Evolutionary conservation across 129 eudicot genomes (phyloP).

Genomic region (Centella asiatica): DNA sequence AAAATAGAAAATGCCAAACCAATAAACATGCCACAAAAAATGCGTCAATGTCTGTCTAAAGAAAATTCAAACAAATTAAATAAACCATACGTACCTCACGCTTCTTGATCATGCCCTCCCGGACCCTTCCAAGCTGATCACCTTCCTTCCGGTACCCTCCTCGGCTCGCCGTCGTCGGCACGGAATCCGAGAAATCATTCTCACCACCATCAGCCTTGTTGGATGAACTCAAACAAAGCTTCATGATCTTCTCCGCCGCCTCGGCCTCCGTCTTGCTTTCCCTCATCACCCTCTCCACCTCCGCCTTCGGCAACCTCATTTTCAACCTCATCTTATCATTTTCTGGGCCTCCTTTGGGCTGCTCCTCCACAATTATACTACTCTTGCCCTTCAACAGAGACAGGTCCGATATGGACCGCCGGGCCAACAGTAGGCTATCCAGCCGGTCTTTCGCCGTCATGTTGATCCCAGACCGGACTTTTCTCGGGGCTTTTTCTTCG

Average conservation of each 20-base stretch:
- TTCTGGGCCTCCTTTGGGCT: constrained; percentile 13
- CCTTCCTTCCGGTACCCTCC: constrained; percentile 12
- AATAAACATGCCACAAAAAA: not conserved
- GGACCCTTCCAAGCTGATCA: not conserved
- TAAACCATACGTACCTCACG: constrained; percentile 40
- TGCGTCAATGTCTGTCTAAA: not conserved
- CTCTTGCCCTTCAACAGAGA: constrained; percentile 36
- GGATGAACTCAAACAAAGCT: constrained; percentile 36
- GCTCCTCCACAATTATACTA: constrained; percentile 23
- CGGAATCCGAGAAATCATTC: not conserved
- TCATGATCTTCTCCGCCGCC: constrained; percentile 59
- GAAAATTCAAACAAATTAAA: not conserved
- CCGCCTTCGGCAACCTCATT: constrained; percentile 70
- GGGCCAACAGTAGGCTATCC: constrained; percentile 62
- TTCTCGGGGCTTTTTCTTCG: constrained; percentile 35
- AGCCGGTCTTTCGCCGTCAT: constrained; percentile 91
- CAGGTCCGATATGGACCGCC: constrained; percentile 69
- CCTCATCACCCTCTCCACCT: constrained; percentile 72
- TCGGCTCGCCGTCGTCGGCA: not conserved
- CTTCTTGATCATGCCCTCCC: constrained; percentile 24
- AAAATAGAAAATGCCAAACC: not conserved
- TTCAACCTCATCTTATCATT: constrained; percentile 38
- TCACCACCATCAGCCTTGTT: constrained; percentile 7
- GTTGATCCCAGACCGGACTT: constrained; percentile 64
- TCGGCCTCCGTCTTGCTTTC: constrained; percentile 55